Percentiles rank a stretch among this genome's conserved stretches.
Evolutionary conservation across 768 basidiomycete species (phyloP).

Genomic region (Agaricus sinodeliciosus): DNA sequence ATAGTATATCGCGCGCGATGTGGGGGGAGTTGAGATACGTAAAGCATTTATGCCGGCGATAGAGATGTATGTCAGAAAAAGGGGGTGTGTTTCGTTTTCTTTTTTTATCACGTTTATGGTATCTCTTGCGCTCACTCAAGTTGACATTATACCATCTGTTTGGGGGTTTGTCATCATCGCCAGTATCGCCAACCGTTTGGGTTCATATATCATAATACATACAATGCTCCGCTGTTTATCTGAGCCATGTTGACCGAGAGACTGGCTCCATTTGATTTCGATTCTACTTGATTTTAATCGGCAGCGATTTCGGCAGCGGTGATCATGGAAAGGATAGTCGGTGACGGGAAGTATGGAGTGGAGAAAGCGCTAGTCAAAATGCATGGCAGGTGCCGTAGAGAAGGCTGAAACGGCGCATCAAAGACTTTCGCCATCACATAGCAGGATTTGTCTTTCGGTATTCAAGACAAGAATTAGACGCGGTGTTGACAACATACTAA

Average conservation of each 20-base stretch:
- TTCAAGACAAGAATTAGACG: slow-evolving; percentile 23
- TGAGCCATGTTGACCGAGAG: slow-evolving; percentile 25
- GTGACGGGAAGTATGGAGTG: slow-evolving; percentile 12
- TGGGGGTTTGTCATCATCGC: not conserved
- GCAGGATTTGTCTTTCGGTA: too few relatives aligned
- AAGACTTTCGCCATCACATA: too few relatives aligned
- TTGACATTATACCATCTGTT: not conserved
- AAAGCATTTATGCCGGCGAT: too few relatives aligned
- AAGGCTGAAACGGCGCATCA: slow-evolving; percentile 29
- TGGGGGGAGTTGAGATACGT: too few relatives aligned
- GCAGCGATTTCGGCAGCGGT: slow-evolving; percentile 19
- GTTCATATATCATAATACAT: slow-evolving; percentile 7
- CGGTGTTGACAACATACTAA: slow-evolving; percentile 29
- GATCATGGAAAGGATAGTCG: not conserved
- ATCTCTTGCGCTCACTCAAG: not conserved
- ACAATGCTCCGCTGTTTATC: slow-evolving; percentile 12
- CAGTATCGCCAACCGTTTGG: not conserved
- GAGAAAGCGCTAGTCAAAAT: slow-evolving; percentile 24
- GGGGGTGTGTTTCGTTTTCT: not conserved
- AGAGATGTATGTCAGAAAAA: not conserved
- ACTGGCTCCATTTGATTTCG: slow-evolving; percentile 18
- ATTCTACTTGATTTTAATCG: slow-evolving; percentile 18
- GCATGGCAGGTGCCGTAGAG: slow-evolving; percentile 24
- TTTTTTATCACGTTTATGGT: not conserved
- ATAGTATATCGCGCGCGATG: not conserved